Conservation (phyloP, 805 yeast genomes). For the Lipomyces chichibuensis region DNA sequence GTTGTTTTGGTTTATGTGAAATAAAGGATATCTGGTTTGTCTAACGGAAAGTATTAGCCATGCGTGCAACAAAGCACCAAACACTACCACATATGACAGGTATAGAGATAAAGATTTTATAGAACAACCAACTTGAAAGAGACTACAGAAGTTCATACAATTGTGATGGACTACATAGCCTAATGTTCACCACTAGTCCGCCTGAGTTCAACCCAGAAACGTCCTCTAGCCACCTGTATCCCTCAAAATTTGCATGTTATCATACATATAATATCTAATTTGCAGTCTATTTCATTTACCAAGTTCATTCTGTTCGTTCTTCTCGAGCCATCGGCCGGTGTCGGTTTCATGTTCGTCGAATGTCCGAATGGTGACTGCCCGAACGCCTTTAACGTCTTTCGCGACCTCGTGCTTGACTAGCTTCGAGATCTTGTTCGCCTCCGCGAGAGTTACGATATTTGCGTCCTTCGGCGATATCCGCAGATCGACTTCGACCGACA, state of each 20-base stretch:
- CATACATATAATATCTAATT: slow-evolving; percentile 7
- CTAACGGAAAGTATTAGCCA: neutral
- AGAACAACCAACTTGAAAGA: too few species aligned
- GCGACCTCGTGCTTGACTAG: slow-evolving; percentile 15
- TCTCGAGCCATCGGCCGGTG: slow-evolving; percentile 21
- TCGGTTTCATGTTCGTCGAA: slow-evolving; percentile 24
- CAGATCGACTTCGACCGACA: slow-evolving; percentile 26
- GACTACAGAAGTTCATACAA: too few species aligned
- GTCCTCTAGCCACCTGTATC: neutral
- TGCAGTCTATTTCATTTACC: neutral
- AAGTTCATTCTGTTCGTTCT: neutral
- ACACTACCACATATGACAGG: neutral
- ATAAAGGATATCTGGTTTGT: neutral
- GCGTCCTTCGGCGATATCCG: slow-evolving; percentile 9
- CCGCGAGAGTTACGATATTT: slow-evolving; percentile 9
- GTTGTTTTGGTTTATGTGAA: neutral
- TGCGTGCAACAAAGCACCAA: neutral
- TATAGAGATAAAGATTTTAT: too few species aligned
- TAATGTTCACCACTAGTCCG: too few species aligned
- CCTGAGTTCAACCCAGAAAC: too few species aligned
- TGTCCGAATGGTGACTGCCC: slow-evolving; percentile 21
- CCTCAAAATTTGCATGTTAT: neutral
- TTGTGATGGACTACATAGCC: too few species aligned
- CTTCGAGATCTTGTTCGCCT: slow-evolving; percentile 24
- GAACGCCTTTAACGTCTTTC: slow-evolving; percentile 17